Evolutionary conservation across 768 basidiomycete species (phyloP).

Genomic region (Cytidiella melzeri): DNA sequence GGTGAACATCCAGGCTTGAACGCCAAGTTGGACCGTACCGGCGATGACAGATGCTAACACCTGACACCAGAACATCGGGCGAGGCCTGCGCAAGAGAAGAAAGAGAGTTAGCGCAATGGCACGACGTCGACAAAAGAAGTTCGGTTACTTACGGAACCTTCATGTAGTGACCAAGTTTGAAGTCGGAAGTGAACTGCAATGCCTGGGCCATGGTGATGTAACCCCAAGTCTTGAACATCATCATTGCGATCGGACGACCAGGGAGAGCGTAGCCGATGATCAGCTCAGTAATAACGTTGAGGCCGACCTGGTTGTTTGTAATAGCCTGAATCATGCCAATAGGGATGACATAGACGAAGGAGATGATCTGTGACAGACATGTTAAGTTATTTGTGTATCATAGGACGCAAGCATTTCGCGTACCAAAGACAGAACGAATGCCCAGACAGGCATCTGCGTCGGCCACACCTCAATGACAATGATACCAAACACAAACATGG

Average conservation of each 20-base stretch:
- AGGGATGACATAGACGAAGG: constrained; percentile 60
- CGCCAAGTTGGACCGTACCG: constrained; percentile 56
- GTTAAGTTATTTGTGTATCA: background rate
- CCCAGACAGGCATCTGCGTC: constrained; percentile 66
- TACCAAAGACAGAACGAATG: constrained; percentile 43
- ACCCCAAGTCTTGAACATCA: constrained; percentile 70
- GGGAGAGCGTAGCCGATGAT: constrained; percentile 50
- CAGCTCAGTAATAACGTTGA: constrained; percentile 63
- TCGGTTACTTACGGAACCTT: constrained; percentile 42
- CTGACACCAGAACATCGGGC: constrained; percentile 34
- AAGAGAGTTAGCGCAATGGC: constrained; percentile 40
- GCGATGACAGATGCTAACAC: constrained; percentile 54
- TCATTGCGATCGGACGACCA: constrained; percentile 64
- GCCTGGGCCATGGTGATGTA: constrained; percentile 62
- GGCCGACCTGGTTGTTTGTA: constrained; percentile 66
- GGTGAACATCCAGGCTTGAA: constrained; percentile 57
- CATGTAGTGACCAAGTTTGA: constrained; percentile 69
- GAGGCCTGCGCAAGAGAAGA: background rate
- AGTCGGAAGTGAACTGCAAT: constrained; percentile 59
- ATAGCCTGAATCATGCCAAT: constrained; percentile 73
- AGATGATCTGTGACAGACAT: background rate
- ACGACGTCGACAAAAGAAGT: constrained; percentile 42
- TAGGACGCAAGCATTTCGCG: background rate
- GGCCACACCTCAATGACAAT: constrained; percentile 59
- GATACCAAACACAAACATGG: constrained; percentile 57